Base-by-base conservation (phyloP, 257 asterid genomes). In the Leonotis leonurus region DNA sequence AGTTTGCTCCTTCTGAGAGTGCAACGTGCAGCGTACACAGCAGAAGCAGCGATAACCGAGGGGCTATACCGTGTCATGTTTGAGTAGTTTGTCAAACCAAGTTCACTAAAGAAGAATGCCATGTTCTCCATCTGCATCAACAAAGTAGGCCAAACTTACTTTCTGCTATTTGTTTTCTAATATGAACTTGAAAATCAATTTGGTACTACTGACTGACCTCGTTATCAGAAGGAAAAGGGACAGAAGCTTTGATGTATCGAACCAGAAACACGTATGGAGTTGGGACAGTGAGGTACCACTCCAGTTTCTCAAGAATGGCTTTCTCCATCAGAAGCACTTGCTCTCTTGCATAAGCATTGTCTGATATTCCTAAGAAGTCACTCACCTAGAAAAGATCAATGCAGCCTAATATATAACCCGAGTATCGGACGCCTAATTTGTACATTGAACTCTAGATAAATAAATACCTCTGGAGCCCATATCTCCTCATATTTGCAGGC, bases 401-500 rank as follows among this genome's bases (percentile, higher is more conserved):
- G 39, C 30, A 33, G 39, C 7, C 39, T 33, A 12, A 16, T 37
- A n/a, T 37, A 37, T 45, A 1, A 11, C 60, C 2, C 32, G 35
- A 43, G 25, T 27, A 6, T 29, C 30, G 32, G 33, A 2, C n/a
- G n/a, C n/a, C n/a, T n/a, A n/a, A n/a, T n/a, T 20, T 39, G 8
- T 52, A 24, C 40, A 22, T 16, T 56, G 8, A 49, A 44, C 55
- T 1, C 37, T 11, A 7, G 24, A 36, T 36, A 30, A 22, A 13
- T 20, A n/a, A n/a, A 13, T 58, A 87, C 96, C 89, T 85, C 95
- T 0, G 98, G 96, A 2, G 98, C 89, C 98, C 98, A 90, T 12
- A 90, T 88, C 72, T 90, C 98, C 57, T 90, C 98, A 43, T 90
- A 88, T 56, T 90, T 90, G 91, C 94, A 79, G 2, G 98, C 98